Evolutionary conservation across 2,329 filamentous ascomycete species (phyloP), one percentile per base, ranked within the genome.

Genomic region (Cladosporium sphaerospermum): DNA sequence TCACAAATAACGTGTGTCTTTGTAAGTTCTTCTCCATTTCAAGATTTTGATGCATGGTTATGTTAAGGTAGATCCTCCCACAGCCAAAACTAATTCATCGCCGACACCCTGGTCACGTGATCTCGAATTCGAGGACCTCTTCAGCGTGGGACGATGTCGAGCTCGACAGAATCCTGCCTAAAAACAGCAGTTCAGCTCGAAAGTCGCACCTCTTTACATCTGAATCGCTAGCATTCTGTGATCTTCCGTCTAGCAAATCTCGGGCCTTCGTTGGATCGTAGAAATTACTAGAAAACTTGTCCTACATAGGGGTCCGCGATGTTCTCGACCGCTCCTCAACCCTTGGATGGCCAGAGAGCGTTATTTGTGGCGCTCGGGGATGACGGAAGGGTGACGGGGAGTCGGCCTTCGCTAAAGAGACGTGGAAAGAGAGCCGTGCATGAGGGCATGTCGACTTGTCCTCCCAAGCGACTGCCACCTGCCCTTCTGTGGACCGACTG

Each of bases 201-300:
- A 7, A 28, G 4, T 7, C 23, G 4, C 23, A 7, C 5, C 23
- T 28, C 7, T 5, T 5, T 28, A 5, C 23, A 28, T 28, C 23
- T 28, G 7, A 28, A 7, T 28, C 23, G 23, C 5, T 5, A 28
- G 23, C 23, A 28, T 28, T 7, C 23, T 7, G 23, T 28, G 23
- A 28, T 5, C 7, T 28, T 7, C 23, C 23, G 4, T 7, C 7
- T 7, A 5, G 23, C 23, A 28, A 28, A 28, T 7, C 23, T 7
- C 4, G 4, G 23, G 23, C 23, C 23, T 28, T 28, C 23, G 23
- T 28, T 28, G 23, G 23, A 10, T 16, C 11, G 40, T 44, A 36
- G 32, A 41, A 51, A 51, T 40, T 51, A 32, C 48, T 44, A 51
- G 32, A 51, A 51, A 44, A 13, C 13, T 32, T 51, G 48, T 51